Evolutionary conservation across 2,329 filamentous ascomycete genomes (phyloP).

Genomic region (Phialophora verrucosa): DNA sequence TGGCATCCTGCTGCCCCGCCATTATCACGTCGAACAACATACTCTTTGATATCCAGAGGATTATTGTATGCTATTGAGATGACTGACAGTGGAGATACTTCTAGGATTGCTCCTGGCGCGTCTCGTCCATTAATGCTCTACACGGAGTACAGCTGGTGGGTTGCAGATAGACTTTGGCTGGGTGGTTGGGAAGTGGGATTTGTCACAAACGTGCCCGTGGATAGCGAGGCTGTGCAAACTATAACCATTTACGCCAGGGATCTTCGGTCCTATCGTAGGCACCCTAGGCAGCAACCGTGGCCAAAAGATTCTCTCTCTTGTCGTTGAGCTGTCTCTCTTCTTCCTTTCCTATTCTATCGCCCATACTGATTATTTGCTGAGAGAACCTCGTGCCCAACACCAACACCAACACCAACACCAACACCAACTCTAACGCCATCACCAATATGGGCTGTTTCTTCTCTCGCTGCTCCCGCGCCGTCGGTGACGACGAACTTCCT

Average conservation of each 20-base stretch:
- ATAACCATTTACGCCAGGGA: neutral
- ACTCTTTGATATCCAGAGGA: neutral
- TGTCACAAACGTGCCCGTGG: neutral
- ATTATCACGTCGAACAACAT: neutral
- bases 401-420: neutral
- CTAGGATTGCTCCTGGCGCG: neutral
- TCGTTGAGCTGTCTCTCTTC: neutral
- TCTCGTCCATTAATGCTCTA: neutral
- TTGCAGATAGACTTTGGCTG: neutral
- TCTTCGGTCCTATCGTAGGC: neutral
- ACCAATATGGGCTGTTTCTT: neutral
- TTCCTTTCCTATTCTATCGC: neutral
- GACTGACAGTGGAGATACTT: neutral
- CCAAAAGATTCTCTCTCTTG: neutral
- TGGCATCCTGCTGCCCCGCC: neutral
- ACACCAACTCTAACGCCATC: neutral
- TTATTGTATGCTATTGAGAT: neutral
- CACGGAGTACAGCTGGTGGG: neutral
- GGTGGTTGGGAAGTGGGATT: neutral
- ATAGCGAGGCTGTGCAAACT: neutral
- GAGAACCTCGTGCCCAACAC: neutral
- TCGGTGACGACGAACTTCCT: neutral
- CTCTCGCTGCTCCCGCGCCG: neutral
- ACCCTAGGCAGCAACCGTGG: neutral
- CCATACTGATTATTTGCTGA: neutral